Evolutionary conservation across 805 yeast species (phyloP), one percentile per base, ranked within the genome.

Genomic region (Suhomyces kilbournensis): DNA sequence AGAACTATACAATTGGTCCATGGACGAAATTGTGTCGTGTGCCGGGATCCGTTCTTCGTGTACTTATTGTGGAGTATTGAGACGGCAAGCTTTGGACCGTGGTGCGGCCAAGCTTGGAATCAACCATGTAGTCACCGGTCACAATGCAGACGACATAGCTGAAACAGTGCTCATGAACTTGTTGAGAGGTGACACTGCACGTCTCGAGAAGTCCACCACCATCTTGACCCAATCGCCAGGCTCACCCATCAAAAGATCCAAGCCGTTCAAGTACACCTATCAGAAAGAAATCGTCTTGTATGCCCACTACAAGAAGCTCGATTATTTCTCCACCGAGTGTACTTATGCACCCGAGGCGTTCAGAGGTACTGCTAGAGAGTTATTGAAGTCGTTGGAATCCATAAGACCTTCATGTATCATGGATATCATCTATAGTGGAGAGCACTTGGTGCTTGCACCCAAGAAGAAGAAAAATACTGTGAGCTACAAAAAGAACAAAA

Each of bases 101-200:
- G 99, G 99, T 2, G 97, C 98, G 2, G 85, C 88, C 9, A 87
- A 85, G 64, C 71, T 93, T 22, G 90, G 86, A 0, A 91, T 94
- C 48, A 77, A 79, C 50, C 99, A 94, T 69, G 94, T 94, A 30
- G 96, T 94, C 1, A 94, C 99, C 0, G 99, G 99, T 2, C 99
- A 94, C 70, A 94, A 94, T 68, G 99, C 99, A 0, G 99, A 94
- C 68, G 99, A 94, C 71, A 88, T 94, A 90, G 99, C 99, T 1
- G 99, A 94, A 64, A 94, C 99, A 0, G 96, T 94, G 4, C 70
- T 94, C 50, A 93, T 94, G 98, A 94, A 94, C 68, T 70, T 94
- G 44, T 72, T 94, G 26, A 78, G 99, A 60, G 99, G 99, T n/a
- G 99, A 94, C 66, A 86, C 91, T 6, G 96, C 96, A 22, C 78